Percentiles rank a stretch among this genome's conserved stretches.
Evolutionary conservation across 441 rosid genomes (phyloP).

Genomic region (Erodium trifolium): DNA sequence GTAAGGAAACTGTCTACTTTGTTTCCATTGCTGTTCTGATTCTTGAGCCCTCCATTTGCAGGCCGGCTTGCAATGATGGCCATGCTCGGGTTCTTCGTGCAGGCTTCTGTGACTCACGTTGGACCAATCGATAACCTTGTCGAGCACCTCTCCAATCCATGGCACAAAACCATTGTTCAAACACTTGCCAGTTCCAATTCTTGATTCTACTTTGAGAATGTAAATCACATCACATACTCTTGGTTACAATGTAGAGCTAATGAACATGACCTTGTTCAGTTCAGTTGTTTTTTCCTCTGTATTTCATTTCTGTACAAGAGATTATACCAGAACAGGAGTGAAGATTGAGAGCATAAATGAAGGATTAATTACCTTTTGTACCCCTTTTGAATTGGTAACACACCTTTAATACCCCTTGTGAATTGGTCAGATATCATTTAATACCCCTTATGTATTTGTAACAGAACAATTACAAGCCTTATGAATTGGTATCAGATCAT

Average conservation of each 20-base stretch:
- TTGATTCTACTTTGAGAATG: constrained; percentile 17
- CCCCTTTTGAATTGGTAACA: no score
- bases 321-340: no score
- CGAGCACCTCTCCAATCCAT: constrained; percentile 81
- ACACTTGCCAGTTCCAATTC: constrained; percentile 46
- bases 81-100: constrained; percentile 76
- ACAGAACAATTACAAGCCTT: no score
- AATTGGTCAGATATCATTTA: no score
- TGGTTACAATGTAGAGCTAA: neutral
- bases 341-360: no score
- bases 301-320: neutral
- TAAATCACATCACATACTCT: neutral
- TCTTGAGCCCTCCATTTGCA: constrained; percentile 13
- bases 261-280: neutral
- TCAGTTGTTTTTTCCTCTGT: neutral
- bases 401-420: no score
- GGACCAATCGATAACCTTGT: constrained; percentile 87
- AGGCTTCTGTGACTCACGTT: constrained; percentile 75
- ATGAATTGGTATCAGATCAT: no score
- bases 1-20: neutral
- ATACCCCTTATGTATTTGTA: no score
- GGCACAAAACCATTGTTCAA: constrained; percentile 82
- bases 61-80: constrained; percentile 93
- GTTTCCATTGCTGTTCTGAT: neutral
- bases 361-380: no score